phyloP scores from a whole-genome alignment of 495 filamentous ascomycete species.

The Aspergillus sclerotiicarbonarius region DNA sequence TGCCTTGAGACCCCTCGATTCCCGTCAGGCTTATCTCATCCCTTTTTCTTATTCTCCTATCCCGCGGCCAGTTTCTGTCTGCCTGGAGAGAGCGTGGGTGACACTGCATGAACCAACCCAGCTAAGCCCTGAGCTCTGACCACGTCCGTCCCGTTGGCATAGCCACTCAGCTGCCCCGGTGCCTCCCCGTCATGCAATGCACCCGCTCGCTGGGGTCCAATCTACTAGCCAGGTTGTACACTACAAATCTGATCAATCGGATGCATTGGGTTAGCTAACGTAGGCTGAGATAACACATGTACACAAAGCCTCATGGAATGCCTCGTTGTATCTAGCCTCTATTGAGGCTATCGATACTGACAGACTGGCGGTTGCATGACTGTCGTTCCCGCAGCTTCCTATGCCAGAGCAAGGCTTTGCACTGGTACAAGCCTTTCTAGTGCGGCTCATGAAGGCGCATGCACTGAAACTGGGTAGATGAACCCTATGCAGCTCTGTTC shows the following conservation, averaged over 20 bases:
- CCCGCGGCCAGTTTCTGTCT: background rate
- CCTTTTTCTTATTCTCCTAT: background rate
- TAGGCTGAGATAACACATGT: background rate
- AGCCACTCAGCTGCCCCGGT: constrained; percentile 3
- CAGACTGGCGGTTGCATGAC: background rate
- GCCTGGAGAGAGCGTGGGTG: background rate
- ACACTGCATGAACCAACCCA: background rate
- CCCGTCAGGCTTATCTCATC: background rate
- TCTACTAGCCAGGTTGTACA: background rate
- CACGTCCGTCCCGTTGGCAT: background rate
- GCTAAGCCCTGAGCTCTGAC: constrained; percentile 3
- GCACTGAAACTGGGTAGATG: constrained; percentile 26
- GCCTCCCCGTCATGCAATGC: background rate
- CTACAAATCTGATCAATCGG: background rate
- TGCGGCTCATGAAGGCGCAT: constrained; percentile 10
- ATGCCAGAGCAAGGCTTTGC: background rate
- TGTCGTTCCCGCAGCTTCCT: background rate
- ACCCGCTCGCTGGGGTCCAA: background rate
- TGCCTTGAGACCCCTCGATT: background rate
- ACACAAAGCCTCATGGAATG: background rate
- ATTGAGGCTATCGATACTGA: background rate
- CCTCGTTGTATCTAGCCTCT: background rate
- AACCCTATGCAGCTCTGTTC: constrained; percentile 24
- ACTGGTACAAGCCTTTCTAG: background rate
- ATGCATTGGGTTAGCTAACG: background rate